These are phyloP conservation scores for Cercospora sesami DNA, from an alignment of 2,329 filamentous ascomycete genomes.

Conservation along the genomic window DNA sequence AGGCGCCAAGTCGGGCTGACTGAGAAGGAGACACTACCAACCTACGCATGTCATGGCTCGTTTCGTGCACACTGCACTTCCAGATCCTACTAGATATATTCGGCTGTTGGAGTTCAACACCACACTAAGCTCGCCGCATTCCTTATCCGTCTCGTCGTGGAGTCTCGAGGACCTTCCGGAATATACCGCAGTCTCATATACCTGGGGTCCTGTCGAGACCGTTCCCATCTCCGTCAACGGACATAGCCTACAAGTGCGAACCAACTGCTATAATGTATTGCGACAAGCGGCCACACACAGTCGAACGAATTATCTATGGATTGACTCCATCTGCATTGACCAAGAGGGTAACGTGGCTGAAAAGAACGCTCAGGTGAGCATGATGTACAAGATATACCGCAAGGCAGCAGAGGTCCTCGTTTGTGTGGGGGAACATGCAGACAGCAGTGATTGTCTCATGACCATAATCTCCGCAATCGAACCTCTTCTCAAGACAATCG, in stretches of 20 bases:
- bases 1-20: too few relatives aligned
- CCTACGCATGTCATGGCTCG: too few relatives aligned
- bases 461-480: too few relatives aligned
- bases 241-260: neutral
- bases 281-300: neutral
- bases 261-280: slow-evolving; percentile 5
- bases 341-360: slow-evolving; percentile 19
- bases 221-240: neutral
- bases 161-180: neutral
- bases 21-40: too few relatives aligned
- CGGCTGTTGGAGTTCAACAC: too few relatives aligned
- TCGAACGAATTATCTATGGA: slow-evolving; percentile 9
- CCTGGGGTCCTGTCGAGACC: neutral
- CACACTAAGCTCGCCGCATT: too few relatives aligned
- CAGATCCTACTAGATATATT: too few relatives aligned
- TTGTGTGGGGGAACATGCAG: slow-evolving; percentile 14
- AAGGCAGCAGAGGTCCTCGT: slow-evolving; percentile 10
- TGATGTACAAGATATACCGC: slow-evolving; percentile 21
- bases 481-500: too few relatives aligned
- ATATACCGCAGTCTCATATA: neutral
- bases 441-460: neutral
- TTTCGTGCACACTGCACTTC: too few relatives aligned
- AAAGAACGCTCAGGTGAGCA: slow-evolving; percentile 18
- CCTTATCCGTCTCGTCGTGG: too few relatives aligned
- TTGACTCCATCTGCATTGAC: slow-evolving; percentile 25